Percentiles rank a stretch among this genome's conserved stretches.
Conservation (phyloP, 169 alveolate genomes). For the Prorocentrum cordatum region DNA sequence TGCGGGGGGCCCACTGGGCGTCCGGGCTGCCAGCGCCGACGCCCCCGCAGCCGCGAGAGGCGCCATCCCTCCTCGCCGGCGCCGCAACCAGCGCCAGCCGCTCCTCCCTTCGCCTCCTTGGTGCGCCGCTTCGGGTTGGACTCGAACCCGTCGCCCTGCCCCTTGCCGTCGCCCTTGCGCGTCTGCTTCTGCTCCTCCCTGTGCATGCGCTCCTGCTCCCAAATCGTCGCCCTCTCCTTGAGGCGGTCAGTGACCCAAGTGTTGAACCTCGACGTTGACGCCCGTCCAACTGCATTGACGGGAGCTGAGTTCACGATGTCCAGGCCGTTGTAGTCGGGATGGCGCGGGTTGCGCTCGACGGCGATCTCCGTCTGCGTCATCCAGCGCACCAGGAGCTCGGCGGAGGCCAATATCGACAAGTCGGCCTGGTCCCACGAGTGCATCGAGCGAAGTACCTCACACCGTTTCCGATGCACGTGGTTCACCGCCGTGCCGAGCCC, state of each 20-base stretch:
- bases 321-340: too few species aligned
- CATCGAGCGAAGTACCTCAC: neutral
- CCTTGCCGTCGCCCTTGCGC: neutral
- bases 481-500: too few species aligned
- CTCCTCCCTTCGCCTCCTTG: too few species aligned
- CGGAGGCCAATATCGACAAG: neutral
- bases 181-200: neutral
- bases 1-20: neutral
- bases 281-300: neutral
- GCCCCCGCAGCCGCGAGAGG: neutral
- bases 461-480: too few species aligned
- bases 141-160: neutral
- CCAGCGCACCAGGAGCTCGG: neutral
- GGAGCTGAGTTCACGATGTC: neutral
- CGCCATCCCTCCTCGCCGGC: too few species aligned
- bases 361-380: slow-evolving; percentile 6
- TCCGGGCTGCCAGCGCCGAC: neutral
- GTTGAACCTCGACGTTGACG: neutral
- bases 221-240: too few species aligned
- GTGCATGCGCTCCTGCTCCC: too few species aligned
- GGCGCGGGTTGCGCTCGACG: too few species aligned
- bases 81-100: too few species aligned
- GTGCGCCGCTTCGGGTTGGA: too few species aligned
- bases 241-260: too few species aligned
- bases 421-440: neutral